Evolutionary conservation across 2,329 filamentous ascomycete species (phyloP).

Genomic region (Penicillium psychrosexuale): DNA sequence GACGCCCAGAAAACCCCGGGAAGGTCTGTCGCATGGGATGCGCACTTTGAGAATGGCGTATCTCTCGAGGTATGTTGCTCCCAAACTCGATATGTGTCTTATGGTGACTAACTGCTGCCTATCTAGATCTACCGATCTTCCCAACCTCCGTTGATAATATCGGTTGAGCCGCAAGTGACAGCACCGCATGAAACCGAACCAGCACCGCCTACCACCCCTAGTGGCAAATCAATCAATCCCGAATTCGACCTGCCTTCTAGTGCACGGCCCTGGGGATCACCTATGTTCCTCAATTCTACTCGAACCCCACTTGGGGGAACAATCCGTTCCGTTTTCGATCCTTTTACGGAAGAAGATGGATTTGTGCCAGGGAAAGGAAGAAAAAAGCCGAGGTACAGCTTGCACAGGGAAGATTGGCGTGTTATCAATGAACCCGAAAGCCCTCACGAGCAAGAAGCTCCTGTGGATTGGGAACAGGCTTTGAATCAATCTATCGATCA

Average conservation of each 20-base stretch:
- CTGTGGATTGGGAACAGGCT: slow-evolving; percentile 29
- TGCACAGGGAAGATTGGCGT: slow-evolving; percentile 68
- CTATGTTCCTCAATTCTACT: slow-evolving; percentile 72
- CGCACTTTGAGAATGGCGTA: slow-evolving; percentile 45
- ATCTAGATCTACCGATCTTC: slow-evolving; percentile 29
- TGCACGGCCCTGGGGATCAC: slow-evolving; percentile 65
- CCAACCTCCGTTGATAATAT: slow-evolving; percentile 38
- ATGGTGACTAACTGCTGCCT: slow-evolving; percentile 1
- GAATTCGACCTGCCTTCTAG: slow-evolving; percentile 27
- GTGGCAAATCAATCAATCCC: slow-evolving; percentile 15
- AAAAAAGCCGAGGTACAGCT: slow-evolving; percentile 68
- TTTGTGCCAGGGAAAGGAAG: slow-evolving; percentile 59
- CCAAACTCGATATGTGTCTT: not conserved
- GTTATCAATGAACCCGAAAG: slow-evolving; percentile 70
- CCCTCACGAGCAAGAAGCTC: slow-evolving; percentile 53
- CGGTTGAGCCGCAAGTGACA: slow-evolving; percentile 50
- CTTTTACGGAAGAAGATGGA: slow-evolving; percentile 66
- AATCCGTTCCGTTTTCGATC: slow-evolving; percentile 62
- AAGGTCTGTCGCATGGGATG: slow-evolving; percentile 56
- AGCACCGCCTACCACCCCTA: slow-evolving; percentile 25
- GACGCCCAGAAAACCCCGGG: slow-evolving; percentile 53
- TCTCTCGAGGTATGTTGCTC: slow-evolving; percentile 35
- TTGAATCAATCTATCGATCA: slow-evolving; percentile 27
- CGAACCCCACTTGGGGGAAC: slow-evolving; percentile 67
- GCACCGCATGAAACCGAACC: slow-evolving; percentile 23